phyloP scores from a whole-genome alignment of 2,329 filamentous ascomycete species.

The Penicillium freii region DNA sequence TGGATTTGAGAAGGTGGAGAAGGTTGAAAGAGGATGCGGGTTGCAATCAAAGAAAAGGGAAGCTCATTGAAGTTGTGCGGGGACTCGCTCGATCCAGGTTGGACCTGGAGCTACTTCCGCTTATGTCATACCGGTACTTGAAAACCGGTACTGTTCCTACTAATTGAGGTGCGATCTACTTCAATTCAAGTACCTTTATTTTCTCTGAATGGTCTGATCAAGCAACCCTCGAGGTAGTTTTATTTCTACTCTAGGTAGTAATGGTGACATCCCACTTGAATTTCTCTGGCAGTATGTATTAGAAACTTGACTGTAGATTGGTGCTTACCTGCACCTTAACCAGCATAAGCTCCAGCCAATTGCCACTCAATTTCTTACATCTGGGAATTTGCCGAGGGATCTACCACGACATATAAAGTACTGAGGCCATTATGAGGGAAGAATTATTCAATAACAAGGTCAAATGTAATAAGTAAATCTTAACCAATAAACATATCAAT shows the following conservation, averaged over 20 bases:
- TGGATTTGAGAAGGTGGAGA: neutral
- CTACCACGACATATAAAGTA: neutral
- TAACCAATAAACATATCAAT: slow-evolving; percentile 14
- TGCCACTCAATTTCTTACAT: neutral
- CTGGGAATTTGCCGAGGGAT: neutral
- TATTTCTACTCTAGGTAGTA: neutral
- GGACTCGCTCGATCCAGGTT: slow-evolving; percentile 8
- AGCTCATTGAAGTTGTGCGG: slow-evolving; percentile 21
- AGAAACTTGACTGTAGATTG: slow-evolving; percentile 1
- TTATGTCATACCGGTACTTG: slow-evolving; percentile 23
- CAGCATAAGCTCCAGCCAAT: slow-evolving; percentile 2
- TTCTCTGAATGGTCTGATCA: neutral
- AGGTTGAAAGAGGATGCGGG: neutral
- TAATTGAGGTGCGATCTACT: neutral
- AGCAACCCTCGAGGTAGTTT: neutral
- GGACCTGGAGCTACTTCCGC: slow-evolving; percentile 15
- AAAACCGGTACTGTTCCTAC: neutral
- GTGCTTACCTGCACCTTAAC: neutral
- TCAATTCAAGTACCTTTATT: neutral
- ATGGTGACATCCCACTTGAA: neutral
- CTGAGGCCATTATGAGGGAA: neutral
- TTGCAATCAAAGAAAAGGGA: slow-evolving; percentile 12
- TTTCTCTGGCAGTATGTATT: neutral
- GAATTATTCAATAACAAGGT: slow-evolving; percentile 6
- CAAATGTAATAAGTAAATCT: slow-evolving; percentile 18